Conservation (phyloP, 2,329 filamentous ascomycete species). For the Hymenoscyphus infarciens region DNA sequence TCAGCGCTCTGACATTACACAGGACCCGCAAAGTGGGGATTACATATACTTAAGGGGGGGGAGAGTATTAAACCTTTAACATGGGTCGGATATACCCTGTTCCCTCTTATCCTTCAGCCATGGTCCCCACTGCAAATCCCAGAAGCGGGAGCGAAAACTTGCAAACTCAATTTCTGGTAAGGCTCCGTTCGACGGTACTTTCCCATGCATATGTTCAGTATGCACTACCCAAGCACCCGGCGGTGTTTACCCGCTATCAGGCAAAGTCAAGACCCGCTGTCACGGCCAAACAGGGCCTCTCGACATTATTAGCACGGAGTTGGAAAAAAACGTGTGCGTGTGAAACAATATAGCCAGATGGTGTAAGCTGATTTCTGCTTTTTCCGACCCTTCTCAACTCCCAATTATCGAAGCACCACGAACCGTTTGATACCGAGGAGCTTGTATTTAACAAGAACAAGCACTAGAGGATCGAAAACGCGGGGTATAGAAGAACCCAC, state of each 20-base stretch:
- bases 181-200: not conserved
- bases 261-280: not conserved
- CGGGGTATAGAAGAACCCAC: not conserved
- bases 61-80: not conserved
- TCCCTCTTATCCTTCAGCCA: not conserved
- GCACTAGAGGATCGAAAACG: not conserved
- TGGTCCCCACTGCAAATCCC: not conserved
- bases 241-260: constrained; percentile 1
- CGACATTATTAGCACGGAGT: not conserved
- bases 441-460: not conserved
- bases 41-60: too few species aligned
- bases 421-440: not conserved
- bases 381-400: not conserved
- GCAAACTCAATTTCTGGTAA: not conserved
- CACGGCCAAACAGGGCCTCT: not conserved
- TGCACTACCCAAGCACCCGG: not conserved
- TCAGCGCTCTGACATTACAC: too few species aligned
- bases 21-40: too few species aligned
- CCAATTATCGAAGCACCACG: not conserved
- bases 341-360: not conserved
- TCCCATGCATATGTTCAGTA: not conserved
- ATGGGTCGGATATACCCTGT: not conserved
- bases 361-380: not conserved
- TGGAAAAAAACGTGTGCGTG: not conserved
- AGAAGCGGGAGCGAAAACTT: not conserved